Evolutionary conservation across 305 asterid species (phyloP), one percentile per base, ranked within the genome.

Genomic region (Plantago rigida): DNA sequence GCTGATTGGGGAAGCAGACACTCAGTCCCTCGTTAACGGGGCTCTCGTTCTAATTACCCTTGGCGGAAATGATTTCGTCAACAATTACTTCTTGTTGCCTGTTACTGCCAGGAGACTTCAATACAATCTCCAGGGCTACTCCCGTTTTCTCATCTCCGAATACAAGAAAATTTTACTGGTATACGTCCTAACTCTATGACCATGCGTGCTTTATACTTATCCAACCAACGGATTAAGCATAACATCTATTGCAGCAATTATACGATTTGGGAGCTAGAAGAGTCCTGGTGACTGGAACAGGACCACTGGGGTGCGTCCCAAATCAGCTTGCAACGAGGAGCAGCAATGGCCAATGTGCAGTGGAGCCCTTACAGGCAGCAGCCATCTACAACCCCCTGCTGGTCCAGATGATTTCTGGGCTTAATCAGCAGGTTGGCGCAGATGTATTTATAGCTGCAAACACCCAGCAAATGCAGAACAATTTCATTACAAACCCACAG

Each of bases 231-330:
- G 5, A 31, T 0, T 31, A 31, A 4, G 39, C 39, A 5, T 7
- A 12, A 7, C 7, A 17, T 0, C 0, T 42, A 2, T 17, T 47
- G 58, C 72, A 84, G 94, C 71, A 71, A n/a, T 65, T 85, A 1
- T 69, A 80, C 55, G 71, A 65, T 0, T 56, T 82, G 69, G 87
- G 84, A 36, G 84, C 80, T 3, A 65, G 89, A 34, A 66, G 94
- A 53, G 85, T 85, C 5, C 72, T 85, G 34, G 89, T 85, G 29
- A 82, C 87, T 0, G 89, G 89, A 54, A 68, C 76, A 2, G 94
- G 94, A 10, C 89, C 94, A 8, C 19, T 85, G 5, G 94, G 89
- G 5, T 85, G 94, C 58, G 84, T 74, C 13, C 94, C 94, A 11
- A 76, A 77, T 1, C 75, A 68, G 62, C 59, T 75, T 1, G 94